Percentiles rank a stretch among this genome's conserved stretches.
phyloP scores from a whole-genome alignment of 2,329 filamentous ascomycete genomes.

The Alternaria longipes region DNA sequence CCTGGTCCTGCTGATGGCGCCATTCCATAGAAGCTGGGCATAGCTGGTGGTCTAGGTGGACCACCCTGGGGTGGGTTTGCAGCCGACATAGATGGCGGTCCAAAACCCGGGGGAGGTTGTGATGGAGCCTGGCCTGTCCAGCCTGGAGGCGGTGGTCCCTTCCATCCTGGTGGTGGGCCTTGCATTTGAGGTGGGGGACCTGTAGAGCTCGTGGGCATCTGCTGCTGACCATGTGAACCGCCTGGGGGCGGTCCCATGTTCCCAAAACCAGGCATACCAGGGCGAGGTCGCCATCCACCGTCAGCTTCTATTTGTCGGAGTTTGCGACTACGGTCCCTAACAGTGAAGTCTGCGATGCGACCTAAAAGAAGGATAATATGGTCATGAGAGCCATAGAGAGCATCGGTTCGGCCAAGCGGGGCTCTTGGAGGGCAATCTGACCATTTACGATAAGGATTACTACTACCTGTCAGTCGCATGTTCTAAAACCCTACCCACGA shows the following conservation, averaged over 20 bases:
- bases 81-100: constrained; percentile 18
- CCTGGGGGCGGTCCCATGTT: constrained; percentile 49
- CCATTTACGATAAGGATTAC: constrained; percentile 82
- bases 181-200: constrained; percentile 40
- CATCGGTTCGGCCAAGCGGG: constrained; percentile 77
- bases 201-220: constrained; percentile 29
- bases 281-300: constrained; percentile 63
- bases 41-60: constrained; percentile 25
- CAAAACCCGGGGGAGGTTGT: constrained; percentile 26
- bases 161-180: constrained; percentile 33
- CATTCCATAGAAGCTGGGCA: constrained; percentile 63
- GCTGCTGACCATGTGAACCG: constrained; percentile 33
- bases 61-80: constrained; percentile 19
- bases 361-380: constrained; percentile 84
- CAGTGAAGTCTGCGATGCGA: constrained; percentile 79
- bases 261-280: constrained; percentile 55
- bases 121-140: constrained; percentile 32
- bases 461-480: constrained; percentile 52
- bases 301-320: constrained; percentile 70
- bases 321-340: constrained; percentile 81
- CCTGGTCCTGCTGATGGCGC: constrained; percentile 54
- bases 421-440: constrained; percentile 88
- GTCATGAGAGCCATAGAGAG: constrained; percentile 88
- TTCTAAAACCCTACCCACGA: not conserved
- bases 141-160: constrained; percentile 23